Evolutionary conservation across 1,284 basidiomycete genomes (phyloP).

Genomic region (Irpex rosettiformis): DNA sequence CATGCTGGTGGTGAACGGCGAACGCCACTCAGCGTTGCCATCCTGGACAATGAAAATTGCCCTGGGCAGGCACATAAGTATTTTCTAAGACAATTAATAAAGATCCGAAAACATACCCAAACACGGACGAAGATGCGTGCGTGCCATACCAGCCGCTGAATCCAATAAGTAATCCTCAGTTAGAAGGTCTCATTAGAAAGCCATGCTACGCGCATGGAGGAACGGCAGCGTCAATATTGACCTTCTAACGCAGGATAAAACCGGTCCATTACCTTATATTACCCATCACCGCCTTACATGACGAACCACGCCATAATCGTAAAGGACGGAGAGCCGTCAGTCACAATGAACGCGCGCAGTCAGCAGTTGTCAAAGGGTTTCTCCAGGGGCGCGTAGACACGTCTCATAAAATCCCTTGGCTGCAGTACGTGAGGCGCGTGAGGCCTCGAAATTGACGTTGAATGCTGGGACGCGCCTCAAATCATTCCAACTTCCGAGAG

Average conservation of each 20-base stretch:
- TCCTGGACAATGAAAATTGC: neutral
- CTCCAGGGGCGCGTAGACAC: neutral
- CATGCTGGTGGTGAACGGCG: neutral
- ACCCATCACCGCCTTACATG: neutral
- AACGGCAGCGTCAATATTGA: neutral
- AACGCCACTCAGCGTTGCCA: neutral
- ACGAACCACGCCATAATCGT: neutral
- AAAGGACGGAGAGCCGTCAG: neutral
- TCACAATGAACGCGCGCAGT: neutral
- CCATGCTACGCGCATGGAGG: neutral
- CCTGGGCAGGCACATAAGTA: no score
- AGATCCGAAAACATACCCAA: no score
- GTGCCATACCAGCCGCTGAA: no score
- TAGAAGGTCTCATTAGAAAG: neutral
- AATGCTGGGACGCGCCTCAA: neutral
- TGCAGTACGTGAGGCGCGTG: neutral
- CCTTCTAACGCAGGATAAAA: neutral
- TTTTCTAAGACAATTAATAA: no score
- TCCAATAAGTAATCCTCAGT: neutral
- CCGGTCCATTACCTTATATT: neutral
- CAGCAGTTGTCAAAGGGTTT: neutral
- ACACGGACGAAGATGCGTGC: no score
- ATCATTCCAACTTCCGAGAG: no score
- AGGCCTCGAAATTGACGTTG: neutral
- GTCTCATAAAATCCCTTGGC: neutral